Conservation (phyloP, 1,284 basidiomycete genomes). For the Takashimella koratensis region DNA sequence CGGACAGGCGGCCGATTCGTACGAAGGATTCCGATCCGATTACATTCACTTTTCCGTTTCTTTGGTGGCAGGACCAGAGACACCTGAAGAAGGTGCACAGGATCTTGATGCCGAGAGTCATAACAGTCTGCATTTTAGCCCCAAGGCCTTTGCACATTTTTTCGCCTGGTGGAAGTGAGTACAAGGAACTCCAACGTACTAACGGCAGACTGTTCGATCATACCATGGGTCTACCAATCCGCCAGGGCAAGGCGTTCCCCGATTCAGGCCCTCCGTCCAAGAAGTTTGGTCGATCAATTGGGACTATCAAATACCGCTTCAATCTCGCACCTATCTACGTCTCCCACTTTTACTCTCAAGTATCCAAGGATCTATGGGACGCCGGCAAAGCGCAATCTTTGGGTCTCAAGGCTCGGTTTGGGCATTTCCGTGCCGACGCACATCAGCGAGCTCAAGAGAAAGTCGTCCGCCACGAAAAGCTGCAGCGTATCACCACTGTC, state of each 20-base stretch:
- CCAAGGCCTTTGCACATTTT: conserved; percentile 84
- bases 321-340: conserved; percentile 74
- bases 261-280: conserved; percentile 68
- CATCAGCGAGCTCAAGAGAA: conserved; percentile 87
- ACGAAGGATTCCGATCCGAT: conserved; percentile 84
- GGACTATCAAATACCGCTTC: conserved; percentile 89
- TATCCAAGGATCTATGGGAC: conserved; percentile 68
- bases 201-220: conserved; percentile 65
- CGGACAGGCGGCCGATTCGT: conserved; percentile 62
- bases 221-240: conserved; percentile 75
- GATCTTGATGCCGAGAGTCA: conserved; percentile 33
- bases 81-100: conserved; percentile 20
- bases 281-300: conserved; percentile 84
- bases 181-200: background rate
- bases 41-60: conserved; percentile 92
- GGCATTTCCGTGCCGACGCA: conserved; percentile 80
- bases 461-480: conserved; percentile 40
- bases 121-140: conserved; percentile 83
- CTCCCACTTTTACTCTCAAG: conserved; percentile 82
- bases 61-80: conserved; percentile 60
- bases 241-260: conserved; percentile 79
- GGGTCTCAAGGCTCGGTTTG: conserved; percentile 77
- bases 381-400: conserved; percentile 67
- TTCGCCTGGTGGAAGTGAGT: conserved; percentile 75
- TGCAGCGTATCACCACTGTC: conserved; percentile 27